Conservation (phyloP, 1,284 basidiomycete species). For the Irpex rosettiformis region DNA sequence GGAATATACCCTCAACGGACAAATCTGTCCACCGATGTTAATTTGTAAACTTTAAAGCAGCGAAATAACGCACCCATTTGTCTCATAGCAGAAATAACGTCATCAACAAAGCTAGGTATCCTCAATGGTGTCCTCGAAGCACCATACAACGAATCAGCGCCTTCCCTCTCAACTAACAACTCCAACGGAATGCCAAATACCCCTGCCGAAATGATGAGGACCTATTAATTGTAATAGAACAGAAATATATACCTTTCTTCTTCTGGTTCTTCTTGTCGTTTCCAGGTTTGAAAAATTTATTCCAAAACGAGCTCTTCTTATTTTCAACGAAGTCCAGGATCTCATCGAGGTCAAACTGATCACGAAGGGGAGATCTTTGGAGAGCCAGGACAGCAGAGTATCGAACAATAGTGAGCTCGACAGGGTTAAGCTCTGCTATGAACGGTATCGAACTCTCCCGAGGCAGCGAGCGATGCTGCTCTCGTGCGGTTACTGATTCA, state of each 20-base stretch:
- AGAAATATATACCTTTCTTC: constrained; percentile 77
- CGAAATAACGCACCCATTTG: constrained; percentile 85
- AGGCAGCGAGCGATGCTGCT: constrained; percentile 78
- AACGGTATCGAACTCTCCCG: constrained; percentile 73
- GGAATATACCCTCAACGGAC: constrained; percentile 98
- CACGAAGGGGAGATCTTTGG: constrained; percentile 73
- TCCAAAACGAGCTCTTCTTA: constrained; percentile 96
- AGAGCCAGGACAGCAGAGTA: constrained; percentile 87
- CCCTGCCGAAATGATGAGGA: constrained; percentile 35
- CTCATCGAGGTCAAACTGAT: constrained; percentile 89
- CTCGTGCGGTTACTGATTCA: constrained; percentile 87
- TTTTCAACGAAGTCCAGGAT: constrained; percentile 90
- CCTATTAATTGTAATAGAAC: neutral
- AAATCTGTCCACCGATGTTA: constrained; percentile 62
- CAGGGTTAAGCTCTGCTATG: constrained; percentile 79
- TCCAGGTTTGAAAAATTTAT: constrained; percentile 91
- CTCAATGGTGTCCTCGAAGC: constrained; percentile 83
- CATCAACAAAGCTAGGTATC: constrained; percentile 97
- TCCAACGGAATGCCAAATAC: constrained; percentile 95
- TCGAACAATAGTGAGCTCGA: constrained; percentile 90
- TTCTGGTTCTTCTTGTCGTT: constrained; percentile 85
- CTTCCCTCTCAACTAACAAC: constrained; percentile 91
- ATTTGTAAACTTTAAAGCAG: neutral
- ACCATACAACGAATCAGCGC: constrained; percentile 90
- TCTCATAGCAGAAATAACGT: constrained; percentile 96